Percentiles rank a stretch among this genome's conserved stretches.
phyloP scores from a whole-genome alignment of 2,329 filamentous ascomycete species.

The Stachybotrys chartarum region DNA sequence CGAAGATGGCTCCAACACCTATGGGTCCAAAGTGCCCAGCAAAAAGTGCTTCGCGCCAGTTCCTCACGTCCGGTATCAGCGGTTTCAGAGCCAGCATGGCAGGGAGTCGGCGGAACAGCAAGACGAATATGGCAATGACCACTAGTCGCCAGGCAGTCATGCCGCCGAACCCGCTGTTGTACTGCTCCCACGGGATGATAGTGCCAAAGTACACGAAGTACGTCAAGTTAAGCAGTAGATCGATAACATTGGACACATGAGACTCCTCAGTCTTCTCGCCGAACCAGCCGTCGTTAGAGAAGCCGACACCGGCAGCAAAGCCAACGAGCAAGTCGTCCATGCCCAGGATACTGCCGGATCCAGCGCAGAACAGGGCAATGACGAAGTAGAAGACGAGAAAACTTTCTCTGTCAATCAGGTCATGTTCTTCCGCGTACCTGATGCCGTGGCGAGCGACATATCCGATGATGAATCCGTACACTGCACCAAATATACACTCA shows the following conservation, averaged over 20 bases:
- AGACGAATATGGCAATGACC: constrained; percentile 88
- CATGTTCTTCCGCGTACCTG: constrained; percentile 74
- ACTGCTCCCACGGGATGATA: constrained; percentile 93
- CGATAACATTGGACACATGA: constrained; percentile 98
- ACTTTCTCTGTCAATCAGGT: constrained; percentile 90
- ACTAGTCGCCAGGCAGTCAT: constrained; percentile 82
- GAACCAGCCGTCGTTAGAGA: constrained; percentile 99
- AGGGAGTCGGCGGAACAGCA: constrained; percentile 92
- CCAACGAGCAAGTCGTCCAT: constrained; percentile 92
- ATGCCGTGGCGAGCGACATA: constrained; percentile 89
- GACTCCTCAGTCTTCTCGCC: constrained; percentile 97
- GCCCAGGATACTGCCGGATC: constrained; percentile 83
- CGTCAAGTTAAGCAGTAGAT: constrained; percentile 89
- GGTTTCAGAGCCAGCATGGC: constrained; percentile 91
- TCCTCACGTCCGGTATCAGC: constrained; percentile 92
- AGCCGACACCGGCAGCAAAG: constrained; percentile 93
- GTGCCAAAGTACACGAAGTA: constrained; percentile 98
- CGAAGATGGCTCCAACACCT: constrained; percentile 92
- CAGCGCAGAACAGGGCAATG: constrained; percentile 88
- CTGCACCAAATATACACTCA: constrained; percentile 86
- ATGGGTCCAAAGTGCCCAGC: constrained; percentile 97
- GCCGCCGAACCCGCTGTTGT: constrained; percentile 68
- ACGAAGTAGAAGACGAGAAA: constrained; percentile 99
- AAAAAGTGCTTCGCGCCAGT: constrained; percentile 94
- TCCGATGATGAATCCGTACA: constrained; percentile 82